Percentiles rank a stretch among this genome's conserved stretches.
These are phyloP conservation scores for Fusarium sp. DNA, from an alignment of 2,329 filamentous ascomycete genomes.

Conservation along the genomic window DNA sequence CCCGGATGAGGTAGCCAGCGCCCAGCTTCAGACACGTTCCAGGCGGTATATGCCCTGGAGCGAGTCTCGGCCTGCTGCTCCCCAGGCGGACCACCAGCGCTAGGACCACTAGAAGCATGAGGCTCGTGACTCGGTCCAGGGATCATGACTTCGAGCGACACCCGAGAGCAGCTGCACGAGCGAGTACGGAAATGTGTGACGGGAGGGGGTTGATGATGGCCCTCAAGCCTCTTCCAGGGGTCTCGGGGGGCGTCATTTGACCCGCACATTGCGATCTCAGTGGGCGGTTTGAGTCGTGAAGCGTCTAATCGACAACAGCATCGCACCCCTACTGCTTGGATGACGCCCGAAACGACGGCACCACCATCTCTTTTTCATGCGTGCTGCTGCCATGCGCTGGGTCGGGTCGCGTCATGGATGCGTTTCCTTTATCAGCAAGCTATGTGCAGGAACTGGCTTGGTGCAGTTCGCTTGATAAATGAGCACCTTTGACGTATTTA, in stretches of 20 bases:
- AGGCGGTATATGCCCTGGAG: conserved; percentile 26
- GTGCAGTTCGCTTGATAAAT: not conserved
- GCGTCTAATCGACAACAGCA: conserved; percentile 39
- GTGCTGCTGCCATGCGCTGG: conserved; percentile 26
- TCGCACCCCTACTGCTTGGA: conserved; percentile 15
- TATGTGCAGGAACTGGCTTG: conserved; percentile 6
- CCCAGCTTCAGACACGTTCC: not conserved
- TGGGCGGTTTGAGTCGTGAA: conserved; percentile 34
- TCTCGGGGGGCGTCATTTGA: conserved; percentile 46
- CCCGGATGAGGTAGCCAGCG: not conserved
- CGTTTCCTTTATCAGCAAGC: conserved; percentile 2
- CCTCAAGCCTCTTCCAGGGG: conserved; percentile 15
- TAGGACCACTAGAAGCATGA: conserved; percentile 36
- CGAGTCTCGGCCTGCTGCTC: conserved; percentile 24
- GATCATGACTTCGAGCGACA: conserved; percentile 28
- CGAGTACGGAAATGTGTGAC: conserved; percentile 20
- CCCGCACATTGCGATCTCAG: conserved; percentile 36
- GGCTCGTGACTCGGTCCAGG: conserved; percentile 46
- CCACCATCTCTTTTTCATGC: conserved; percentile 17
- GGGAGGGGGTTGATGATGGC: conserved; percentile 23
- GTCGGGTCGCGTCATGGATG: conserved; percentile 36
- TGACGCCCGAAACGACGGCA: conserved; percentile 21
- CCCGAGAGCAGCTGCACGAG: not conserved
- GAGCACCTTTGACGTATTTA: not conserved
- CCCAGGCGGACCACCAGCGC: conserved; percentile 18